A percentile compares a stretch with the other conserved stretches of the same genome.
These are phyloP conservation scores for Letharia columbiana DNA, from an alignment of 495 filamentous ascomycete genomes.

Conservation along the genomic window DNA sequence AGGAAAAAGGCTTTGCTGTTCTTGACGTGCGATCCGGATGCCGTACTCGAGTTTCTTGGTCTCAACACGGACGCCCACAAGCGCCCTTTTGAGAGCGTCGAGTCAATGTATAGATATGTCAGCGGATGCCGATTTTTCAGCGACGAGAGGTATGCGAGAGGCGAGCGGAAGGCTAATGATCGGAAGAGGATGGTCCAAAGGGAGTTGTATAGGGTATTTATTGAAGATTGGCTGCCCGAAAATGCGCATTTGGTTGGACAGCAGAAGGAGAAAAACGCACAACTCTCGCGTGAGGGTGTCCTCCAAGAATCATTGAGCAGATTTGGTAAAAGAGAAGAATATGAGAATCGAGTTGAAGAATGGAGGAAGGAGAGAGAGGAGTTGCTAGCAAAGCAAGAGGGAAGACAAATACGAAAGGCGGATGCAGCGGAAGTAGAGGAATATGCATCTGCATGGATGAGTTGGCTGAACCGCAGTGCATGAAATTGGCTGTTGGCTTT, in stretches of 20 bases:
- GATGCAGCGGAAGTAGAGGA: constrained; percentile 14
- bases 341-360: constrained; percentile 8
- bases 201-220: constrained; percentile 21
- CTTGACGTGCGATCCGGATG: constrained; percentile 45
- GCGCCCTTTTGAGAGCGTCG: constrained; percentile 38
- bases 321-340: constrained; percentile 19
- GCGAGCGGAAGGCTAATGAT: constrained; percentile 25
- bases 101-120: constrained; percentile 50
- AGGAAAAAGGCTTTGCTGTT: constrained; percentile 47
- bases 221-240: constrained; percentile 23
- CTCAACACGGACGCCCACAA: constrained; percentile 38
- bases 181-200: constrained; percentile 25
- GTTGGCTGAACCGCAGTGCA: constrained; percentile 7
- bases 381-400: constrained; percentile 15
- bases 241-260: not conserved
- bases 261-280: not conserved
- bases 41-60: constrained; percentile 51
- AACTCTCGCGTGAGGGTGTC: constrained; percentile 13
- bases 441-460: constrained; percentile 23
- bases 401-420: constrained; percentile 11
- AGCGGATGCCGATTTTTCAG: constrained; percentile 45
- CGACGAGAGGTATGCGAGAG: constrained; percentile 13
- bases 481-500: not conserved
- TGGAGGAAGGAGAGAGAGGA: constrained; percentile 21
- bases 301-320: constrained; percentile 11